phyloP scores from a whole-genome alignment of 2,329 filamentous ascomycete species.

The Pseudogymnoascus sp. region DNA sequence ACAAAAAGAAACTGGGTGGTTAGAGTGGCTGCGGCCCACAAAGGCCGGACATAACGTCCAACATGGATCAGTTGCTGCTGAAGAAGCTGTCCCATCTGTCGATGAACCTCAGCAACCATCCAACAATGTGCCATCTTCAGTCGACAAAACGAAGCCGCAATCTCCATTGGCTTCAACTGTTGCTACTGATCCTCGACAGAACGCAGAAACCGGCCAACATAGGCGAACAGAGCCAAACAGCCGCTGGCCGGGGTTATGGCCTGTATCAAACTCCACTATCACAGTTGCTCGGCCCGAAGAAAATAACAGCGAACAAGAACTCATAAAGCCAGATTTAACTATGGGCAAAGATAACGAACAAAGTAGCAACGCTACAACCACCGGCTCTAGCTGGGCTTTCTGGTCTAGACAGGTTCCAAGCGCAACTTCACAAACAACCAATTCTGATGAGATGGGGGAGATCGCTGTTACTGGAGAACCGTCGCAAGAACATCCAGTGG shows the following conservation, averaged over 20 bases:
- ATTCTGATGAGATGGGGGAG: constrained; percentile 33
- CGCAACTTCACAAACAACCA: constrained; percentile 14
- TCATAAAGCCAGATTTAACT: constrained; percentile 38
- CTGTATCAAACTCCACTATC: constrained; percentile 19
- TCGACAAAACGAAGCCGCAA: not conserved
- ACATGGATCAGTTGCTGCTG: not conserved
- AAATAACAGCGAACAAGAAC: constrained; percentile 26
- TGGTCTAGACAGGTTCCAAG: constrained; percentile 50
- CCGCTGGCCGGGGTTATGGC: constrained; percentile 17
- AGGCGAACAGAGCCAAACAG: not conserved
- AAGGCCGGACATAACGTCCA: not conserved
- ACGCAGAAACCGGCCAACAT: not conserved
- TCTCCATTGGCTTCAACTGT: not conserved
- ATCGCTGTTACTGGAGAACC: constrained; percentile 52
- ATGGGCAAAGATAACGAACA: constrained; percentile 32
- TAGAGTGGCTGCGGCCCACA: constrained; percentile 3
- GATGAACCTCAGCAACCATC: not conserved
- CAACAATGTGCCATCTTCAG: not conserved
- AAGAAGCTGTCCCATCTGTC: not conserved
- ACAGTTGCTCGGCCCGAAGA: constrained; percentile 14
- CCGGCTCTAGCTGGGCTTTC: constrained; percentile 70
- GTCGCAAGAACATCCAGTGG: constrained; percentile 43
- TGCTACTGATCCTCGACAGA: not conserved
- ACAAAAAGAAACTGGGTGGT: not conserved
- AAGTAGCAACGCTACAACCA: constrained; percentile 31